phyloP scores from a whole-genome alignment of 441 rosid species.

The Pelargonium cotyledonis region DNA sequence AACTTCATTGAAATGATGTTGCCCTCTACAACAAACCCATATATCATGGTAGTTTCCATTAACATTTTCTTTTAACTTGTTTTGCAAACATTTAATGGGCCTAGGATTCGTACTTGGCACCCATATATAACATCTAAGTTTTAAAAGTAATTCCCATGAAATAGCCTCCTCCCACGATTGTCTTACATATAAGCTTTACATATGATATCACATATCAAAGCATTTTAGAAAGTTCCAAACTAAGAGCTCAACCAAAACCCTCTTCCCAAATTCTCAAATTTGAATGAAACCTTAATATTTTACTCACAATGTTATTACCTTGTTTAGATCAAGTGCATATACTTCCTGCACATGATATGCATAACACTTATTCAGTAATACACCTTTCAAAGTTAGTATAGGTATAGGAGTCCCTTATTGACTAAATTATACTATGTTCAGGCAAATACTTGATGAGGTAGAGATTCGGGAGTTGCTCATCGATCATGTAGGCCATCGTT shows the following conservation, averaged over 20 bases:
- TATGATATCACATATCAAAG: too few relatives aligned
- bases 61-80: background rate
- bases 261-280: background rate
- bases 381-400: background rate
- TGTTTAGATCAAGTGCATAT: background rate
- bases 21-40: background rate
- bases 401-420: background rate
- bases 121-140: too few relatives aligned
- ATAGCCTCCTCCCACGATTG: too few relatives aligned
- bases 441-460: constrained; percentile 81
- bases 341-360: background rate
- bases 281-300: background rate
- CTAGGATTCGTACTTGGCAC: background rate
- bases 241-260: background rate
- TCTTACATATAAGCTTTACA: too few relatives aligned
- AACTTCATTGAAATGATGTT: background rate
- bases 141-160: too few relatives aligned
- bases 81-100: background rate
- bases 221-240: background rate
- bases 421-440: constrained; percentile 23
- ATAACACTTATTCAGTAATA: background rate
- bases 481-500: constrained; percentile 88
- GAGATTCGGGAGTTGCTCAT: constrained; percentile 88
- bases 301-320: background rate
- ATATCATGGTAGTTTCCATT: too few relatives aligned